Percentiles rank a stretch among this genome's conserved stretches.
Conservation (phyloP, 2,329 filamentous ascomycete genomes). For the Alternaria ethzedia region DNA sequence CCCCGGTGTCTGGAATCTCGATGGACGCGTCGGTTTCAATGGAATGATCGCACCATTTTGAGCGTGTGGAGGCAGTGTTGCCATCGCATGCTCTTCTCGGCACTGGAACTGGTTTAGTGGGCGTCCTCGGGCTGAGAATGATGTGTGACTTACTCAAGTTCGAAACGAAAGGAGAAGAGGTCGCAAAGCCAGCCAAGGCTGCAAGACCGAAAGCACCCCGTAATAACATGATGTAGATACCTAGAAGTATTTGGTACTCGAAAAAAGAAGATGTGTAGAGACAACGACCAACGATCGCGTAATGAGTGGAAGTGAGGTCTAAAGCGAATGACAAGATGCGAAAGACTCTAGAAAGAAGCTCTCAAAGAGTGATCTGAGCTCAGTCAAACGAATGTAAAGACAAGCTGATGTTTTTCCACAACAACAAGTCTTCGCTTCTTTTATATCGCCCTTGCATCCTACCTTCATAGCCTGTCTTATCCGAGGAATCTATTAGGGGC, state of each 20-base stretch:
- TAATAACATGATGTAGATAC: background rate
- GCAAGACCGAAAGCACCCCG: background rate
- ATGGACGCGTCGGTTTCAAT: conserved; percentile 28
- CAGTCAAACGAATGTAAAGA: background rate
- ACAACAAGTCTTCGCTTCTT: background rate
- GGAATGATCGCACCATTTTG: conserved; percentile 56
- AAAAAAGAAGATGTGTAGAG: background rate
- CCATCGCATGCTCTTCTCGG: conserved; percentile 35
- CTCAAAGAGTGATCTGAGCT: background rate
- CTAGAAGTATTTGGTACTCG: background rate
- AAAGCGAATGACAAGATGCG: background rate
- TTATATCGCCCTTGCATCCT: background rate
- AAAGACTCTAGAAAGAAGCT: background rate
- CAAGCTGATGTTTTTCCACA: background rate
- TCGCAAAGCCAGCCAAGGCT: background rate
- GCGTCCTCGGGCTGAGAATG: background rate
- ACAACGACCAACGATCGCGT: background rate
- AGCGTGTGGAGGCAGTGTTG: conserved; percentile 38
- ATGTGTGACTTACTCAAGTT: background rate
- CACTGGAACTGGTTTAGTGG: background rate
- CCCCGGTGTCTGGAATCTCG: conserved; percentile 59
- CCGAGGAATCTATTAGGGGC: background rate
- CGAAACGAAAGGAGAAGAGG: background rate
- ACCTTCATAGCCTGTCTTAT: background rate
- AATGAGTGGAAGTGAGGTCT: background rate